Conservation (phyloP, 108 stramenopile species). For the Ochromonas danica region DNA sequence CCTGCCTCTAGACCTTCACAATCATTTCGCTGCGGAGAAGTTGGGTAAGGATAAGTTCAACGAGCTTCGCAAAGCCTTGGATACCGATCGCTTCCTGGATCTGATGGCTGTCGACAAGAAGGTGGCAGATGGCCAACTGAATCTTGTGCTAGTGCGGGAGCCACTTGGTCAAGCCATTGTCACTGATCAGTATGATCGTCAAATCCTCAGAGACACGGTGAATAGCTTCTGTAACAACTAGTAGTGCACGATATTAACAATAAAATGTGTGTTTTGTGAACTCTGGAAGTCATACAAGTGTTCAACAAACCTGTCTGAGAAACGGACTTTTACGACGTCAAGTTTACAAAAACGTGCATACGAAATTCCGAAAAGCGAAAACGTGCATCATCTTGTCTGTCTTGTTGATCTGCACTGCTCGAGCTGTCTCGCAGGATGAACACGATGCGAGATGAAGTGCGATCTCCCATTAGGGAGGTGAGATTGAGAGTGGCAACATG, state of each 20-base stretch:
- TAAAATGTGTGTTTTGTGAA: too few relatives aligned
- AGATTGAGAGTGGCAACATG: conserved; percentile 27
- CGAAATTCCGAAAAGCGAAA: too few relatives aligned
- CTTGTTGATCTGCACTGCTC: too few relatives aligned
- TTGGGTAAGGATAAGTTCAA: conserved; percentile 46
- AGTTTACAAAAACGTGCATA: too few relatives aligned
- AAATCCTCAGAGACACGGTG: conserved; percentile 73
- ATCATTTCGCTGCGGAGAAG: conserved; percentile 8
- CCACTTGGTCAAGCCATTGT: conserved; percentile 74
- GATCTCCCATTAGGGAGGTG: conserved; percentile 23
- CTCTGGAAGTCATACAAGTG: too few relatives aligned
- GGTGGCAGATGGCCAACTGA: conserved; percentile 78
- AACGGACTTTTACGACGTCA: too few relatives aligned
- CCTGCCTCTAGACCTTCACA: conserved; percentile 44
- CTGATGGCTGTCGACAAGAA: conserved; percentile 87
- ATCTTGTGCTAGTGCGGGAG: conserved; percentile 67
- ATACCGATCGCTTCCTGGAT: conserved; percentile 28
- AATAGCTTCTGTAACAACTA: conserved; percentile 42
- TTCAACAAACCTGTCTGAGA: too few relatives aligned
- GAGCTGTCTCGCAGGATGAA: too few relatives aligned
- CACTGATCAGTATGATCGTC: conserved; percentile 77
- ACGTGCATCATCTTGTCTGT: too few relatives aligned
- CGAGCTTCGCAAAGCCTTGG: background rate
- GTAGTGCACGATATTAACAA: too few relatives aligned
- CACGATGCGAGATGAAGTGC: too few relatives aligned